Conservation (phyloP, 176 grass and related monocot genomes). For the Elymus sibiricus region DNA sequence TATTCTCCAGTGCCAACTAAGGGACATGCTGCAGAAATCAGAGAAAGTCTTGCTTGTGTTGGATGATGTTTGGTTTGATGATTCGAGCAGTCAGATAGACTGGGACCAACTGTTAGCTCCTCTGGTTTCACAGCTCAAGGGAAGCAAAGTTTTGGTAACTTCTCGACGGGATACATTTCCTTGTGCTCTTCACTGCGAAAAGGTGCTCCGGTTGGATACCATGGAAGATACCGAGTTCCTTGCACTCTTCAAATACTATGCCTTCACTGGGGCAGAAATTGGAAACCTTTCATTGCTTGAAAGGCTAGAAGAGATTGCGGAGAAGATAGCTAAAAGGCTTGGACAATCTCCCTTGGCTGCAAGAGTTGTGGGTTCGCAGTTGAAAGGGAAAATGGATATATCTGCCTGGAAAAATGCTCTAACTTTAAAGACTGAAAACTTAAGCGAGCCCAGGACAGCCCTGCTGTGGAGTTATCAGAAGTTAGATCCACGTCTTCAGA, state of each 20-base stretch:
- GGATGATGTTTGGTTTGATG: too few relatives aligned
- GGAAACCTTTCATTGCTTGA: not conserved
- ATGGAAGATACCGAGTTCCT: not conserved
- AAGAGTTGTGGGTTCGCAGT: not conserved
- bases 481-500: conserved; percentile 1
- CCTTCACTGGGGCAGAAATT: not conserved
- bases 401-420: not conserved
- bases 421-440: not conserved
- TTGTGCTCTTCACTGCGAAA: not conserved
- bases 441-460: not conserved
- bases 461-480: conserved; percentile 25
- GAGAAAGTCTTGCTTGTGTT: too few relatives aligned
- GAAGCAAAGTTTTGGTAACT: not conserved
- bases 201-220: not conserved
- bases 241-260: conserved; percentile 2
- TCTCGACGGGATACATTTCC: not conserved
- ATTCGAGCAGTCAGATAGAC: not conserved
- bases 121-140: not conserved
- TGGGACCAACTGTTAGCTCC: not conserved
- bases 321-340: not conserved
- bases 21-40: too few relatives aligned
- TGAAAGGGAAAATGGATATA: not conserved
- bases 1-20: too few relatives aligned
- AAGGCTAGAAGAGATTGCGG: not conserved
- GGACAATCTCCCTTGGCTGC: conserved; percentile 18